phyloP scores from a whole-genome alignment of 2,329 filamentous ascomycete species.

The Colletotrichum musicola region DNA sequence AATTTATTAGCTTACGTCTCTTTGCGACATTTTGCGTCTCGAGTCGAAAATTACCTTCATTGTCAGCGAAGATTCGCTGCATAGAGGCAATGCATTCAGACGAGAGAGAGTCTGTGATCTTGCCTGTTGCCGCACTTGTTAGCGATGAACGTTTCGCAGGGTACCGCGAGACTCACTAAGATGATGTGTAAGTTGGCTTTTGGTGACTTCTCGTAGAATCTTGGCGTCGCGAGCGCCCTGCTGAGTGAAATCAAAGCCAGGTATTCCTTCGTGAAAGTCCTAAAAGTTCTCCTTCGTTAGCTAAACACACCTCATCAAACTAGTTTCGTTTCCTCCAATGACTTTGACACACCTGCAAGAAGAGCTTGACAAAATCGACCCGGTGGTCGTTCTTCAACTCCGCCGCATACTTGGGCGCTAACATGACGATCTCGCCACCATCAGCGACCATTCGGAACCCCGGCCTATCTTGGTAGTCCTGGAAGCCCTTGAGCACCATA shows the following conservation, averaged over 20 bases:
- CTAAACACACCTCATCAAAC: background rate
- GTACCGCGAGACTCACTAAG: background rate
- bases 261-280: constrained; percentile 27
- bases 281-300: background rate
- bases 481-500: background rate
- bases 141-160: background rate
- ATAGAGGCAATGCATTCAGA: constrained; percentile 14
- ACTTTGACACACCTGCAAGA: background rate
- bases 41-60: background rate
- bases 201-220: constrained; percentile 19
- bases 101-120: constrained; percentile 14
- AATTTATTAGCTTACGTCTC: background rate
- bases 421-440: constrained; percentile 22
- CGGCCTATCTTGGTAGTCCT: background rate
- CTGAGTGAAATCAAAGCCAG: constrained; percentile 16
- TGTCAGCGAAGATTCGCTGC: constrained; percentile 12
- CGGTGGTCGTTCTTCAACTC: constrained; percentile 20
- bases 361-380: constrained; percentile 15
- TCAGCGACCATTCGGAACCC: constrained; percentile 26
- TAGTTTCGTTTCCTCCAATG: background rate
- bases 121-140: background rate
- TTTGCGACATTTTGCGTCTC: background rate
- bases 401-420: constrained; percentile 14
- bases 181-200: constrained; percentile 24
- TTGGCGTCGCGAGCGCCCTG: constrained; percentile 21